phyloP scores from a whole-genome alignment of 345 rosid genomes.

The Acer saccharum region DNA sequence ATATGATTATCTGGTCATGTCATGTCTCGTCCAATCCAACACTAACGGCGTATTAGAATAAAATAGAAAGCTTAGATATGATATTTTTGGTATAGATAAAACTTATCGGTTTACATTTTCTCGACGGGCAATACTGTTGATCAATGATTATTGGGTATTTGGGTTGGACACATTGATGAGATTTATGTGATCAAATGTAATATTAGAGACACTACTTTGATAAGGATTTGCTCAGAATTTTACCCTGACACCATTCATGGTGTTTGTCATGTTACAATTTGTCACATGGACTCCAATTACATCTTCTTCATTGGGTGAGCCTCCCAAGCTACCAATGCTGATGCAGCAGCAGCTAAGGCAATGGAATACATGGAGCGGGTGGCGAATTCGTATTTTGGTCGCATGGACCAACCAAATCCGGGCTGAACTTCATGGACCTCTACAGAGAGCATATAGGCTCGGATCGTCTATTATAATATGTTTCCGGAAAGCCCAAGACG shows the following conservation, averaged over 20 bases:
- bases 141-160: constrained; percentile 14
- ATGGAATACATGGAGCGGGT: too few species aligned
- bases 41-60: too few species aligned
- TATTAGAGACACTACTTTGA: neutral
- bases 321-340: neutral
- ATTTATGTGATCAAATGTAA: neutral
- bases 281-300: neutral
- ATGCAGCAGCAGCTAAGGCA: too few species aligned
- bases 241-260: constrained; percentile 2
- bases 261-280: neutral
- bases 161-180: neutral
- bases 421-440: too few species aligned
- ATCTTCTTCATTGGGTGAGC: neutral
- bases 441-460: too few species aligned
- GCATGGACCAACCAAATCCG: too few species aligned
- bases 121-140: constrained; percentile 1
- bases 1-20: too few species aligned
- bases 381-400: too few species aligned
- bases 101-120: neutral
- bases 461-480: too few species aligned
- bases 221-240: neutral
- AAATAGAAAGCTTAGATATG: too few species aligned
- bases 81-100: neutral
- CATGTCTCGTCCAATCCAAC: too few species aligned
- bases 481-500: too few species aligned